Base-by-base conservation (phyloP, 495 filamentous ascomycete genomes). In the Xylaria venustula region DNA sequence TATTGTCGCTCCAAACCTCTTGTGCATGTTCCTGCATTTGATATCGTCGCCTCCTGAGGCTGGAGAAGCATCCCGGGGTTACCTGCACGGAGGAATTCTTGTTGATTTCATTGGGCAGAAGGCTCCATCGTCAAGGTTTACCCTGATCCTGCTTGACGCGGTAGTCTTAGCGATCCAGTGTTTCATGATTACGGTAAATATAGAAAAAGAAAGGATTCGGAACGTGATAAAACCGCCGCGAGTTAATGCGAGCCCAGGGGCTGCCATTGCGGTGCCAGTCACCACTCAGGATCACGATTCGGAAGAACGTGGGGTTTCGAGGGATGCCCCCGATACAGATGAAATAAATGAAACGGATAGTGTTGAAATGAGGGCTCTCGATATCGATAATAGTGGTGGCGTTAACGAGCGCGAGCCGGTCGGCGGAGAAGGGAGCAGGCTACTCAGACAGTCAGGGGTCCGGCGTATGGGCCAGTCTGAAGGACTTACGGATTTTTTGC, bases 41-140 rank as follows among this genome's bases (percentile, higher is more conserved):
- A 77, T 88, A 52, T 78, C 83, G 49, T 73, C 82, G 12, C 77
- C 82, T 14, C 87, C 89, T 1, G 77, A 83, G 26, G 90, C 88
- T 19, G 85, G 87, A 56, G 91, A 96, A 74, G 83, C 86, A 34
- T 87, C 87, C 23, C 81, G 91, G 49, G 90, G 88, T 7, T 94
- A 95, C 69, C 79, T 94, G 1, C 90, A 96, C 69, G 92, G 92
- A 20, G 90, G 92, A 7, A 70, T 96, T 32, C 81, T 94, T 42
- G 87, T 96, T 60, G 89, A 96, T 72, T 93, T 97, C 68, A 87
- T 96, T 57, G 92, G 92, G 8, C 90, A 95, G 76, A 84, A 85
- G 68, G 87, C 86, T 26, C 90, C 92, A 7, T 83, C 86, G 0
- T 84, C 88, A 41, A 85, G 84, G 62, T 71, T 87, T 11, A 78